A percentile compares a stretch with the other conserved stretches of the same genome.
phyloP scores from a whole-genome alignment of 2,329 filamentous ascomycete species.

The Mycosphaerelloides madeirae region DNA sequence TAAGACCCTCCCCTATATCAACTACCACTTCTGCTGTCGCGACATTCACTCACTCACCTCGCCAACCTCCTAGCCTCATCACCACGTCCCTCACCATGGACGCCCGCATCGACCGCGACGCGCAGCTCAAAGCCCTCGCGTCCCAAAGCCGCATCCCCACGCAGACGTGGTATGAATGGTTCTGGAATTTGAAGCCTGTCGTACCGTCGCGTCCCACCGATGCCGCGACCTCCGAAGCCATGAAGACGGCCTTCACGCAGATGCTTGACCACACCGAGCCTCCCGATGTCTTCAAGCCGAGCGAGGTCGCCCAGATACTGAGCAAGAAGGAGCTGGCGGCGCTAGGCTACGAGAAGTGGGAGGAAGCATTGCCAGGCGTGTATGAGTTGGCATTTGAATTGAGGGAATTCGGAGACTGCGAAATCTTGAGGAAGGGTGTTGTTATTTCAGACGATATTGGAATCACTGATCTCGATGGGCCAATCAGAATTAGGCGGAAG shows the following conservation, averaged over 20 bases:
- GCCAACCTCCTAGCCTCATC: not conserved
- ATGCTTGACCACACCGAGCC: constrained; percentile 30
- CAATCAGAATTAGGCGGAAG: constrained; percentile 38
- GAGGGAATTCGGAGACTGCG: constrained; percentile 41
- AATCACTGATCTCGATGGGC: constrained; percentile 41
- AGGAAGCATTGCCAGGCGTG: constrained; percentile 44
- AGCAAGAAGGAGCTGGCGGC: constrained; percentile 36
- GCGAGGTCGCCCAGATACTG: constrained; percentile 45
- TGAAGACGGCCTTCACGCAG: constrained; percentile 23
- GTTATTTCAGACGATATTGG: constrained; percentile 34
- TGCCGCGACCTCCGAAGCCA: constrained; percentile 23
- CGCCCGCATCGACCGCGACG: constrained; percentile 21
- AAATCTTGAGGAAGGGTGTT: constrained; percentile 46
- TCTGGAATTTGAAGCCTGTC: constrained; percentile 7
- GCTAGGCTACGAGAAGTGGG: constrained; percentile 38
- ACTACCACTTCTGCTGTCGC: too few species aligned
- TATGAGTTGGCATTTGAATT: constrained; percentile 44
- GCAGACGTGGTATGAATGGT: constrained; percentile 24
- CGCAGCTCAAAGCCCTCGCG: constrained; percentile 12
- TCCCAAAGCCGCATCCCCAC: constrained; percentile 16
- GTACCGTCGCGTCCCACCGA: constrained; percentile 20
- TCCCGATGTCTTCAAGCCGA: constrained; percentile 50
- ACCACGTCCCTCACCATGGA: constrained; percentile 15
- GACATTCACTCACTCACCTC: not conserved
- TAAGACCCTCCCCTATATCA: too few species aligned